phyloP scores from a whole-genome alignment of 1,139 yeast species.

The Kluyveromyces sp. region DNA sequence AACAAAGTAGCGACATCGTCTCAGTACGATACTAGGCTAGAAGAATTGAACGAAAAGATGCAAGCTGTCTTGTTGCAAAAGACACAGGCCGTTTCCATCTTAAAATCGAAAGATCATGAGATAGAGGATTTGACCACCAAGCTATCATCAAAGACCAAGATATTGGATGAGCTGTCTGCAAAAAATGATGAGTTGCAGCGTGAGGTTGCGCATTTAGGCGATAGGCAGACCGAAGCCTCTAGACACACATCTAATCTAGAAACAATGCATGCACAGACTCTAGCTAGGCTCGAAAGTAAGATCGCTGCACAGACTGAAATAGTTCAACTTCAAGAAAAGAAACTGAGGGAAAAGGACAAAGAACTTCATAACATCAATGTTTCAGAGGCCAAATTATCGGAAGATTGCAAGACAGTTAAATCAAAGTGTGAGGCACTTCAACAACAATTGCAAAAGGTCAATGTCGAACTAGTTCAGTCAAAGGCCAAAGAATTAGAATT shows the following conservation, averaged over 20 bases:
- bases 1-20: background rate
- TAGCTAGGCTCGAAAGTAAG: background rate
- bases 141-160: slow-evolving; percentile 13
- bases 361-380: background rate
- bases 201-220: slow-evolving; percentile 7
- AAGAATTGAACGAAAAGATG: slow-evolving; percentile 6
- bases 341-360: slow-evolving; percentile 18
- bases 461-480: slow-evolving; percentile 28
- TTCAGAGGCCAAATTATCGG: background rate
- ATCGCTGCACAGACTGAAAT: slow-evolving; percentile 4
- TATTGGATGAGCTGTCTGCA: slow-evolving; percentile 7
- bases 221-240: background rate
- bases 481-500: slow-evolving; percentile 30
- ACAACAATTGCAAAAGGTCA: slow-evolving; percentile 27
- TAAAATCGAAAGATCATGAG: slow-evolving; percentile 30
- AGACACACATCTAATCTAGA: background rate
- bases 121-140: slow-evolving; percentile 20
- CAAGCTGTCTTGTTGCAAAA: slow-evolving; percentile 21
- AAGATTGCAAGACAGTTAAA: slow-evolving; percentile 12
- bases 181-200: slow-evolving; percentile 4
- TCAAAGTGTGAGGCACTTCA: slow-evolving; percentile 20
- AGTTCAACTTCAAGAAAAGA: slow-evolving; percentile 6
- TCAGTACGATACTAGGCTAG: slow-evolving; percentile 5
- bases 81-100: slow-evolving; percentile 20
- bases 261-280: slow-evolving; percentile 1